These are phyloP conservation scores for Tylopilus balloui DNA, from an alignment of 768 basidiomycete species.

Conservation along the genomic window DNA sequence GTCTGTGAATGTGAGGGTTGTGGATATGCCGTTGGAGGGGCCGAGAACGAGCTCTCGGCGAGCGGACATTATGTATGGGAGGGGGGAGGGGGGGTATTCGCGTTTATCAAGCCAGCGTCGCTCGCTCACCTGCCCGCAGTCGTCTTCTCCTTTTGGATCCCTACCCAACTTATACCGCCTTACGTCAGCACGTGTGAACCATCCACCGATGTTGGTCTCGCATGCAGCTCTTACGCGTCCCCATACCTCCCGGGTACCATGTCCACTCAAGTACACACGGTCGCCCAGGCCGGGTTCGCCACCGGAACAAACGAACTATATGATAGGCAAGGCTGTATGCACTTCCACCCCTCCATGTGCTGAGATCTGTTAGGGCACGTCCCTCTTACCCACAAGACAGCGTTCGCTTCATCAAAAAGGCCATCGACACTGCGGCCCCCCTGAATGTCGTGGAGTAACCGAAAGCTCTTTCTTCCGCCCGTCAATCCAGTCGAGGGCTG, in stretches of 20 bases:
- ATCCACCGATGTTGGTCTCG: not conserved
- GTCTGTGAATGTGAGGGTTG: slow-evolving; percentile 28
- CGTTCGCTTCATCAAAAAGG: slow-evolving; percentile 54
- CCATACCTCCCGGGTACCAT: no score
- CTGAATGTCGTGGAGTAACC: slow-evolving; percentile 72
- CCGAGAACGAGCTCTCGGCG: slow-evolving; percentile 20
- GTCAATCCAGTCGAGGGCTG: not conserved
- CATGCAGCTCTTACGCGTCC: not conserved
- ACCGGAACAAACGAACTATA: slow-evolving; percentile 81
- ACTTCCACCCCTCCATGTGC: not conserved
- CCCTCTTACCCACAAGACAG: slow-evolving; percentile 75
- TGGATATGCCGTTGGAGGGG: slow-evolving; percentile 5
- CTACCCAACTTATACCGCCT: not conserved
- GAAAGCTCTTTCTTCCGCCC: no score
- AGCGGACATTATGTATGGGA: slow-evolving; percentile 12
- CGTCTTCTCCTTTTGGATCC: not conserved
- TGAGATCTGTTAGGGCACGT: slow-evolving; percentile 50
- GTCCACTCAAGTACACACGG: slow-evolving; percentile 46
- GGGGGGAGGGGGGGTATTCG: not conserved
- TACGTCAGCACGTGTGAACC: not conserved
- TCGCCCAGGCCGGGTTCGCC: slow-evolving; percentile 75
- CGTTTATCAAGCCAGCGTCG: slow-evolving; percentile 4
- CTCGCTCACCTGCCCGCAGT: not conserved
- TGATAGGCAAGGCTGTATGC: slow-evolving; percentile 31
- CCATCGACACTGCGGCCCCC: slow-evolving; percentile 35